phyloP scores from a whole-genome alignment of 345 rosid species.

The Schrenkiella parvula region DNA sequence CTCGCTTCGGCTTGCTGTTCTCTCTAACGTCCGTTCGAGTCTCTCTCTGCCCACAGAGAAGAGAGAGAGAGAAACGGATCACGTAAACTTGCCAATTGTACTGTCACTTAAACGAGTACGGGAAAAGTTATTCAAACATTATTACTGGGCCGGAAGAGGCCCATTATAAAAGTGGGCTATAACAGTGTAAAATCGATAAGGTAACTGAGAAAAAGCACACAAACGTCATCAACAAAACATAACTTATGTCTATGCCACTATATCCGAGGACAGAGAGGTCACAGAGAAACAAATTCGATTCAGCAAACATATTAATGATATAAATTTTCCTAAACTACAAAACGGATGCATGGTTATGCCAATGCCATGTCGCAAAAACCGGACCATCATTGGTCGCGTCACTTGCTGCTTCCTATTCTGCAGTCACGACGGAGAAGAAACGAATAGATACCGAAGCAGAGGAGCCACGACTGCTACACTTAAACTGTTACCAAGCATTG shows the following conservation, averaged over 20 bases:
- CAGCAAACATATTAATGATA: background rate
- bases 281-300: background rate
- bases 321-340: background rate
- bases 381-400: background rate
- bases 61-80: background rate
- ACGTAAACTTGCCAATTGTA: background rate
- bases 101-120: background rate
- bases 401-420: conserved; percentile 1
- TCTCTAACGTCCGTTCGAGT: background rate
- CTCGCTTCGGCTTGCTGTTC: background rate
- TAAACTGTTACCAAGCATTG: conserved; percentile 89
- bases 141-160: background rate
- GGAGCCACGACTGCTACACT: conserved; percentile 89
- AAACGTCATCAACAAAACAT: background rate
- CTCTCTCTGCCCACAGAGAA: background rate
- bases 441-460: conserved; percentile 62
- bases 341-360: background rate
- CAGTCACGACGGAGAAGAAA: conserved; percentile 37
- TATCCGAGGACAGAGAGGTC: background rate
- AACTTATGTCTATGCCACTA: background rate
- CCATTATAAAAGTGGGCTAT: background rate
- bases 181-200: background rate
- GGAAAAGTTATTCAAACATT: background rate
- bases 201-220: background rate
- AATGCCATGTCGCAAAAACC: background rate